A percentile compares a stretch with the other conserved stretches of the same genome.
These are phyloP conservation scores for Orbilia brochopaga DNA, from an alignment of 2,329 filamentous ascomycete species.

Conservation along the genomic window DNA sequence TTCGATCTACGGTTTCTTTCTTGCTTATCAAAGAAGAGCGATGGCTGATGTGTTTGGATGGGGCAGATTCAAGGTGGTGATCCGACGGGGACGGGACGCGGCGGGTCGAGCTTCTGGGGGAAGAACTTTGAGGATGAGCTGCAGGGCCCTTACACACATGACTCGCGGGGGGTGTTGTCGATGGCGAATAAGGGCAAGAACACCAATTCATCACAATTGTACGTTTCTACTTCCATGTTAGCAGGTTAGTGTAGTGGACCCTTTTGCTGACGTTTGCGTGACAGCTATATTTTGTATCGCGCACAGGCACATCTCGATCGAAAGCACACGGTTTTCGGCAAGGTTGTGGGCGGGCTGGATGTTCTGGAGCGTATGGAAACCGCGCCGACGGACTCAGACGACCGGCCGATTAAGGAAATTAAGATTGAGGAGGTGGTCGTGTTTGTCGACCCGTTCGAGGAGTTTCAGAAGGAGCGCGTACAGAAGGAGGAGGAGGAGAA, in stretches of 20 bases:
- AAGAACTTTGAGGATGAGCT: conserved; percentile 95
- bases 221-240: conserved; percentile 57
- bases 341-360: conserved; percentile 76
- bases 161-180: conserved; percentile 76
- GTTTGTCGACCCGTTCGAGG: conserved; percentile 92
- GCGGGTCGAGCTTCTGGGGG: conserved; percentile 89
- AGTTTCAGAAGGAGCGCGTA: conserved; percentile 78
- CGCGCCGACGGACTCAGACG: conserved; percentile 74
- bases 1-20: conserved; percentile 64
- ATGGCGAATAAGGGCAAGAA: conserved; percentile 99
- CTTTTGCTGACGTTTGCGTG: background rate
- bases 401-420: conserved; percentile 78
- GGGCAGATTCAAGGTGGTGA: conserved; percentile 82
- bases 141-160: conserved; percentile 85
- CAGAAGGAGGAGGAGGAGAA: conserved; percentile 67
- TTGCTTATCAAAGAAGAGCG: background rate
- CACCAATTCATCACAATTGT: conserved; percentile 90
- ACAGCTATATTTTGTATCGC: conserved; percentile 83
- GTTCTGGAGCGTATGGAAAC: conserved; percentile 78
- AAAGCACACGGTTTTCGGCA: conserved; percentile 94
- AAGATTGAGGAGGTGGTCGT: conserved; percentile 81
- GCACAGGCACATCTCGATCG: conserved; percentile 82
- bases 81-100: conserved; percentile 86
- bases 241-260: background rate
- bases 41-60: background rate